Evolutionary conservation across 2,329 filamentous ascomycete species (phyloP).

Genomic region (Macroventuria anomochaeta): DNA sequence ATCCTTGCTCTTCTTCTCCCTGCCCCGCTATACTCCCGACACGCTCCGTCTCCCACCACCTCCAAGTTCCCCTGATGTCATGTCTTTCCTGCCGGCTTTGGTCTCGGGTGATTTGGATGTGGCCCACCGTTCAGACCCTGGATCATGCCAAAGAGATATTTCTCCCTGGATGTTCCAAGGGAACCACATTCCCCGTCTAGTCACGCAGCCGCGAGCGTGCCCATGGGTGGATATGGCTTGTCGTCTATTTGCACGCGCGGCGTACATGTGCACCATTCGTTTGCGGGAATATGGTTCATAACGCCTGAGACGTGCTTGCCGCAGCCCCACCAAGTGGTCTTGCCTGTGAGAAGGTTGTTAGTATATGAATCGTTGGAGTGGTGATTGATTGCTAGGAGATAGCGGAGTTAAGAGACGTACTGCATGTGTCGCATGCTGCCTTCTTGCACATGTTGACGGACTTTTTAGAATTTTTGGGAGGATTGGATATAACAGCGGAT

Average conservation of each 20-base stretch:
- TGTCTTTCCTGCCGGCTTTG: slow-evolving; percentile 13
- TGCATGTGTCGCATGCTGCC: slow-evolving; percentile 66
- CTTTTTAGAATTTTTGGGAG: background rate
- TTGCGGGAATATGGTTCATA: slow-evolving; percentile 64
- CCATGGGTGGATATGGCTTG: slow-evolving; percentile 70
- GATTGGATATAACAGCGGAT: background rate
- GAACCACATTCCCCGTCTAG: slow-evolving; percentile 23
- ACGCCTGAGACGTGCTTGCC: slow-evolving; percentile 67
- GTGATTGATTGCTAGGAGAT: background rate
- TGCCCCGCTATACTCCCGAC: background rate
- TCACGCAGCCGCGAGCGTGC: slow-evolving; percentile 43
- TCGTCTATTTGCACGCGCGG: slow-evolving; percentile 68
- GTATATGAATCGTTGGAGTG: background rate
- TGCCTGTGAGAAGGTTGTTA: slow-evolving; percentile 49
- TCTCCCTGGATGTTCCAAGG: slow-evolving; percentile 14
- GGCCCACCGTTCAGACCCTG: slow-evolving; percentile 17
- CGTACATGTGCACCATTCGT: slow-evolving; percentile 69
- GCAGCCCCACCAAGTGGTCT: slow-evolving; percentile 70
- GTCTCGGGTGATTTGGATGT: slow-evolving; percentile 16
- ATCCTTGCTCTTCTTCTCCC: background rate
- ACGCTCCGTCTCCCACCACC: background rate
- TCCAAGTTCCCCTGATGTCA: slow-evolving; percentile 7
- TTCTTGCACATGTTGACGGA: slow-evolving; percentile 66
- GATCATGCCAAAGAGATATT: slow-evolving; percentile 17
- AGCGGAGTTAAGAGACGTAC: slow-evolving; percentile 54